These are phyloP conservation scores for Hyphopichia buzzinii DNA, from an alignment of 1,139 yeast genomes.

Conservation along the genomic window DNA sequence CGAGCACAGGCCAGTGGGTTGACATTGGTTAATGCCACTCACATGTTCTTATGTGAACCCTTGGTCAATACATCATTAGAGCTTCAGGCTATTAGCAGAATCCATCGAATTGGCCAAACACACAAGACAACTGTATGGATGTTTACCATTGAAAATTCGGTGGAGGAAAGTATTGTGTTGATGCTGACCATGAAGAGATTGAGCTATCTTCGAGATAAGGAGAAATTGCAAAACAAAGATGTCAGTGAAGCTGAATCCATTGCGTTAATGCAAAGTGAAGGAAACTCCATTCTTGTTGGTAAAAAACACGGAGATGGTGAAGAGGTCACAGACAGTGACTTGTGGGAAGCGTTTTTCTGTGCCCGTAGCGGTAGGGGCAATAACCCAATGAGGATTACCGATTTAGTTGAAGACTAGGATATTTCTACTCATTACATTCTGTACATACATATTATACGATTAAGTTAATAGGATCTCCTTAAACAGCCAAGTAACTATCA, in stretches of 20 bases:
- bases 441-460: no score
- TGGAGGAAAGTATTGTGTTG: constrained; percentile 84
- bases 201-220: constrained; percentile 25
- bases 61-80: constrained; percentile 85
- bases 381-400: constrained; percentile 3
- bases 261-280: constrained; percentile 37
- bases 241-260: constrained; percentile 35
- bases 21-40: constrained; percentile 87
- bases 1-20: constrained; percentile 87
- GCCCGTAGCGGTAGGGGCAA: constrained; percentile 13
- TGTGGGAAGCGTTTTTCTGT: constrained; percentile 61
- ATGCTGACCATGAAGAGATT: constrained; percentile 52
- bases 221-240: constrained; percentile 10
- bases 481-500: constrained; percentile 53
- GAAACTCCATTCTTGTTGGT: constrained; percentile 41
- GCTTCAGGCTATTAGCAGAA: constrained; percentile 85
- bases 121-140: constrained; percentile 85
- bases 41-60: constrained; percentile 88
- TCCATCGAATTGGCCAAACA: constrained; percentile 89
- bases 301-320: constrained; percentile 51
- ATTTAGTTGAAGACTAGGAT: not conserved
- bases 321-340: constrained; percentile 50
- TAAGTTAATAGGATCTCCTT: no score
- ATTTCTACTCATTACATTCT: no score
- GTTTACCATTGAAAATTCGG: constrained; percentile 78